These are phyloP conservation scores for Debaryomyces singareniensis DNA, from an alignment of 1,139 yeast genomes.

Conservation along the genomic window DNA sequence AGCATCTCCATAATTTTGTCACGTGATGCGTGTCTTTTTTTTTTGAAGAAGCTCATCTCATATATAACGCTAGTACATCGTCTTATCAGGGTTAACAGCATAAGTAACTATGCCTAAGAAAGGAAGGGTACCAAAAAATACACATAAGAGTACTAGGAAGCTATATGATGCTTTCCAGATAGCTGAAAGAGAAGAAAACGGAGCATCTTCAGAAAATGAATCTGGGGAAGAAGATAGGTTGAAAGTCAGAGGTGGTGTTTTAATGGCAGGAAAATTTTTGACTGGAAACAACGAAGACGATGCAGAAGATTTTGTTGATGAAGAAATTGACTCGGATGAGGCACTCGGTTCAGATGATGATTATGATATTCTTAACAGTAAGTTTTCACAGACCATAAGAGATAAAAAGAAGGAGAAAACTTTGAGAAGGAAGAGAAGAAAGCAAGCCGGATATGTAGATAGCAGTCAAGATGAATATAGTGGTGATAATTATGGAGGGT, in stretches of 20 bases:
- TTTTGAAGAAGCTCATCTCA: conserved; percentile 1
- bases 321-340: conserved; percentile 71
- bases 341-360: conserved; percentile 76
- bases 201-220: conserved; percentile 7
- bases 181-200: conserved; percentile 34
- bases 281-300: too few species aligned
- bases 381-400: conserved; percentile 62
- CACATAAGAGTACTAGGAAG: conserved; percentile 30
- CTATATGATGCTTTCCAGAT: conserved; percentile 41
- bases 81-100: too few species aligned
- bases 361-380: conserved; percentile 58
- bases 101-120: neutral
- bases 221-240: conserved; percentile 11
- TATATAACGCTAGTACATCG: neutral
- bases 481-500: conserved; percentile 36
- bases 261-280: conserved; percentile 37
- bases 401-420: conserved; percentile 41
- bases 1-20: too few species aligned
- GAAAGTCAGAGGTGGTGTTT: conserved; percentile 32
- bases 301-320: conserved; percentile 44
- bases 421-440: conserved; percentile 16
- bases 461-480: conserved; percentile 18
- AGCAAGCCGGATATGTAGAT: conserved; percentile 12
- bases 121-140: conserved; percentile 3
- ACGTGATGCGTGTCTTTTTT: neutral